A percentile compares a stretch with the other conserved stretches of the same genome.
Evolutionary conservation across 2,329 filamentous ascomycete species (phyloP).

Genomic region (Ceratocystis harringtonii): DNA sequence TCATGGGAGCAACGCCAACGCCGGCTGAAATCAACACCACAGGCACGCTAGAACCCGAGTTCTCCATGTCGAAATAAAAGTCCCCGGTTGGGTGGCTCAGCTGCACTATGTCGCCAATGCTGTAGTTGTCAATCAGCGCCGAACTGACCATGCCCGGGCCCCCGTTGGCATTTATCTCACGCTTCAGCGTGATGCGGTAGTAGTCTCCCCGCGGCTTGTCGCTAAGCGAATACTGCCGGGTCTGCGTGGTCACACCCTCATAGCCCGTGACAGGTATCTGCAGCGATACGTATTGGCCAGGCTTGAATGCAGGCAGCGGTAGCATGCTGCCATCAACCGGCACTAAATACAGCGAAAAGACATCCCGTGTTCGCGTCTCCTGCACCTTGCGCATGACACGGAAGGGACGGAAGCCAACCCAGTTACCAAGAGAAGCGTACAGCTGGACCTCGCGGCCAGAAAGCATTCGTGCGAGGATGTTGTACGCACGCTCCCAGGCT

Average conservation of each 20-base stretch:
- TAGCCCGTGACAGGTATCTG: conserved; percentile 39
- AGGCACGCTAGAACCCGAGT: conserved; percentile 31
- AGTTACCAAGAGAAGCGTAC: conserved; percentile 36
- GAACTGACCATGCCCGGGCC: conserved; percentile 38
- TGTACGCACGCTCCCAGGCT: conserved; percentile 60
- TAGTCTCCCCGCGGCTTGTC: conserved; percentile 37
- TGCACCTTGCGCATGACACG: conserved; percentile 43
- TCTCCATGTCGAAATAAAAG: conserved; percentile 43
- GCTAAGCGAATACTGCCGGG: conserved; percentile 61
- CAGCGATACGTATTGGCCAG: conserved; percentile 61
- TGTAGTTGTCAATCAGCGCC: conserved; percentile 33
- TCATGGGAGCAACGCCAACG: conserved; percentile 52
- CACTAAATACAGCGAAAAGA: conserved; percentile 56
- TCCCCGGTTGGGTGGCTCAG: conserved; percentile 42
- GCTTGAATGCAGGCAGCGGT: conserved; percentile 44
- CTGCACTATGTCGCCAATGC: conserved; percentile 38
- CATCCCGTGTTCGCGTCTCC: conserved; percentile 36
- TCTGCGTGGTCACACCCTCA: conserved; percentile 43
- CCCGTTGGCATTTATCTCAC: conserved; percentile 33
- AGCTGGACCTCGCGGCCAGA: conserved; percentile 48
- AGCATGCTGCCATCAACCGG: conserved; percentile 36
- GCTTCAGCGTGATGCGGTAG: conserved; percentile 65
- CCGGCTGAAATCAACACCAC: conserved; percentile 53
- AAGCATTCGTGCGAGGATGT: conserved; percentile 54
- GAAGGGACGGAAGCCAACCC: conserved; percentile 36